These are phyloP conservation scores for Chenopodium berlandieri DNA, from an alignment of 148 eudicot species.

Conservation along the genomic window DNA sequence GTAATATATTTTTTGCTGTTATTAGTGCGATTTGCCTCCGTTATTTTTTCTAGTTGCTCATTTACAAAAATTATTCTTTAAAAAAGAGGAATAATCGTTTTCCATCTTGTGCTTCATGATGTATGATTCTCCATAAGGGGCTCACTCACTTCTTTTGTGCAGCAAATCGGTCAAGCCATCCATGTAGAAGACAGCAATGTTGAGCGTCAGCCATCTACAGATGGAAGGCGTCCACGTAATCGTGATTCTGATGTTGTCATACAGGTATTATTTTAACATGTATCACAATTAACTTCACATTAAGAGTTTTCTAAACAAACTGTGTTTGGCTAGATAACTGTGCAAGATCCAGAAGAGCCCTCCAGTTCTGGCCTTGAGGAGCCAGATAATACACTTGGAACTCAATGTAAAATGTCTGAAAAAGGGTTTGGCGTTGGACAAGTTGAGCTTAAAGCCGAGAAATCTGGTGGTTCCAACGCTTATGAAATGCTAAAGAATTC, in stretches of 20 bases:
- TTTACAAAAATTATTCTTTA: too few species aligned
- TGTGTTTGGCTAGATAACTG: conserved; percentile 20
- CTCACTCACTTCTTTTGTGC: conserved; percentile 15
- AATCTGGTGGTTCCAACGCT: neutral
- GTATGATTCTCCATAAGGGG: neutral
- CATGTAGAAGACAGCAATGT: conserved; percentile 24
- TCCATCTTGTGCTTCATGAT: neutral
- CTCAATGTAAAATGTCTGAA: neutral
- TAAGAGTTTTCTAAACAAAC: neutral
- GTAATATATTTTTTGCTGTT: too few species aligned
- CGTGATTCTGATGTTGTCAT: conserved; percentile 29
- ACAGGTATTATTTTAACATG: conserved; percentile 21
- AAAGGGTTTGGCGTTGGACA: conserved; percentile 8
- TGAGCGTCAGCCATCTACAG: conserved; percentile 34
- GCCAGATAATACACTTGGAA: conserved; percentile 11
- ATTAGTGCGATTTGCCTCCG: too few species aligned
- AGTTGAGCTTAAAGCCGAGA: neutral
- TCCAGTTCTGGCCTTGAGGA: conserved; percentile 17
- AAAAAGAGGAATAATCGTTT: neutral
- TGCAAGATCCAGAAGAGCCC: conserved; percentile 22
- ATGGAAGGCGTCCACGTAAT: conserved; percentile 22
- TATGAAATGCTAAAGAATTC: neutral
- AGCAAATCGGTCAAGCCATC: conserved; percentile 34
- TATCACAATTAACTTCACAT: neutral
- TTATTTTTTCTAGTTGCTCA: too few species aligned